Conservation (phyloP, 2,329 filamentous ascomycete species). For the Penicillium hordei region DNA sequence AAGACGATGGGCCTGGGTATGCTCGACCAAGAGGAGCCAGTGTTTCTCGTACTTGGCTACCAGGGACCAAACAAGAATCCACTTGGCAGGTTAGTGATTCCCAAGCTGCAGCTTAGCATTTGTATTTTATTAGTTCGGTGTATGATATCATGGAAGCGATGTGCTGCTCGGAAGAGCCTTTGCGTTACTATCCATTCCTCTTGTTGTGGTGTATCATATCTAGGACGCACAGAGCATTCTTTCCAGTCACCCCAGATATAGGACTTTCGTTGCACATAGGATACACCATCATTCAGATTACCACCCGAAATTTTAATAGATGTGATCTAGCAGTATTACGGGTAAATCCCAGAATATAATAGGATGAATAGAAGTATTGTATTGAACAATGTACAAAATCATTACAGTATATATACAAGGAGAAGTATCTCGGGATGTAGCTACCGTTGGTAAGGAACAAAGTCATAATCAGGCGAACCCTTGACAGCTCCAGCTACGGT, state of each 20-base stretch:
- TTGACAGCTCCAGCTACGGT: slow-evolving; percentile 66
- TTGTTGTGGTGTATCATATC: background rate
- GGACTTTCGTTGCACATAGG: background rate
- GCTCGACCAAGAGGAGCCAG: slow-evolving; percentile 43
- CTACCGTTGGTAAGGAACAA: slow-evolving; percentile 67
- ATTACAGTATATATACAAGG: background rate
- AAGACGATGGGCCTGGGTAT: slow-evolving; percentile 48
- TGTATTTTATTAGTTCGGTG: slow-evolving; percentile 7
- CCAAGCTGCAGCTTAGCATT: slow-evolving; percentile 22
- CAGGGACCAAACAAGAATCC: slow-evolving; percentile 80
- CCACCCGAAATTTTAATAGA: background rate
- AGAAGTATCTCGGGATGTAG: slow-evolving; percentile 47
- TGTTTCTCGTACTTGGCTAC: slow-evolving; percentile 59
- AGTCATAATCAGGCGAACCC: slow-evolving; percentile 56
- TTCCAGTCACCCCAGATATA: background rate
- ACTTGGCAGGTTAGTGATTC: slow-evolving; percentile 66
- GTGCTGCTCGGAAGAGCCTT: background rate
- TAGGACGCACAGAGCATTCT: background rate
- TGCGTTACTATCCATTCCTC: slow-evolving; percentile 1
- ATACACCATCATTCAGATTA: background rate
- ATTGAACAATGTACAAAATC: background rate
- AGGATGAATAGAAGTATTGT: too few relatives aligned
- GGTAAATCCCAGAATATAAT: background rate
- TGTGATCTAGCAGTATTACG: background rate
- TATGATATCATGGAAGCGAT: slow-evolving; percentile 20